Evolutionary conservation across 2,329 filamentous ascomycete genomes (phyloP), one percentile per base, ranked within the genome.

Genomic region (Penicillium nordicum): DNA sequence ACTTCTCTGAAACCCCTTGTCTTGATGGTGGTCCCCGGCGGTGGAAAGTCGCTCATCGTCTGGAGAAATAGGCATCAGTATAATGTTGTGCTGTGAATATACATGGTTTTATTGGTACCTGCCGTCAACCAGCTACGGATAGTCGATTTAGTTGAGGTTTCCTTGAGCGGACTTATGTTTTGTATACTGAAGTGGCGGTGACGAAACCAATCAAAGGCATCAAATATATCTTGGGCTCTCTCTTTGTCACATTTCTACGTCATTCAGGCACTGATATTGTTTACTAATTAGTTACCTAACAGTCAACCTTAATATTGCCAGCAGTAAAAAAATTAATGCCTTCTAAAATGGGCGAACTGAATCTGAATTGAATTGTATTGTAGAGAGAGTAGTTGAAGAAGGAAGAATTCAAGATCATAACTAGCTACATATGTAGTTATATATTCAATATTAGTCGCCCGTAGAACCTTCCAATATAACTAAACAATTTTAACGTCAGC

Each of bases 1-100:
- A 62, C 46, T 48, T 67, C 58, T 23, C 60, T 55, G 18, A 65
- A 56, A 32, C 63, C 63, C 32, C 60, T 44, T 25, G 49, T 55
- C 46, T 53, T 57, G 42, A 58, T 52, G 1, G 53, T 40, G 4
- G 52, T 58, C 0, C 27, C 48, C 12, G 56, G 21, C 2, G 53
- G 32, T 27, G 53, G 52, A 37, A 40, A 45, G 5, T 44, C 46
- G 16, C n/a, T 41, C 58, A 56, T 60, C 12, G 30, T 36, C 52
- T 50, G 23, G 25, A 11, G 4, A 16, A 8, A 30, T 3, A 18
- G 12, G n/a, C 1, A 25, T 50, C 11, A 45, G 41, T 38, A 37
- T n/a, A 9, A 2, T 12, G 3, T 25, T 34, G 27, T 8, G 1
- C 5, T 25, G n/a, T 46, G 14, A 3, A 0, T 16, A 5, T 36